A percentile compares a stretch with the other conserved stretches of the same genome.
These are phyloP conservation scores for Sarcodon sp. DNA, from an alignment of 768 basidiomycete genomes.

Conservation along the genomic window DNA sequence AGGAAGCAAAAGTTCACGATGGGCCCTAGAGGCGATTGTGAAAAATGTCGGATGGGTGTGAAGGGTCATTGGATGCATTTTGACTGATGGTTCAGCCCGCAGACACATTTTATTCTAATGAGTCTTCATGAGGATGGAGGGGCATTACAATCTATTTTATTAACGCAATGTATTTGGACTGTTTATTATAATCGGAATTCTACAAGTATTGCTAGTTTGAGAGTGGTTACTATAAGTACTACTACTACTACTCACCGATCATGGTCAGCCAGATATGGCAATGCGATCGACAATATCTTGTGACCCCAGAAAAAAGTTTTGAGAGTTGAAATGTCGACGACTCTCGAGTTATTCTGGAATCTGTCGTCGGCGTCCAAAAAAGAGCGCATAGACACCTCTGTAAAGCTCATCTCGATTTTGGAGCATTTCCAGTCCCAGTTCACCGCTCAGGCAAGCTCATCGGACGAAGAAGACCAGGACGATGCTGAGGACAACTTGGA, in stretches of 20 bases:
- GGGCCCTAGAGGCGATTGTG: slow-evolving; percentile 59
- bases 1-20: slow-evolving; percentile 46
- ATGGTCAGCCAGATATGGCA: too few relatives aligned
- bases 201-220: too few relatives aligned
- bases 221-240: too few relatives aligned
- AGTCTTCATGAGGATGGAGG: too few relatives aligned
- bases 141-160: too few relatives aligned
- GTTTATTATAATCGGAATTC: too few relatives aligned
- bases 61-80: slow-evolving; percentile 69
- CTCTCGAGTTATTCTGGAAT: slow-evolving; percentile 90
- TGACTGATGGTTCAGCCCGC: slow-evolving; percentile 20
- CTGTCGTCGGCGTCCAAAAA: slow-evolving; percentile 73
- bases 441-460: slow-evolving; percentile 28
- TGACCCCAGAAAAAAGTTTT: too few relatives aligned
- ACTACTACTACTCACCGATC: too few relatives aligned
- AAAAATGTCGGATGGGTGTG: slow-evolving; percentile 50
- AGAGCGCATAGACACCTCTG: slow-evolving; percentile 74
- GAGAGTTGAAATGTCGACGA: slow-evolving; percentile 51
- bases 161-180: too few relatives aligned
- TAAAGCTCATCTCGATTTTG: slow-evolving; percentile 68
- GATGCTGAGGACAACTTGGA: slow-evolving; percentile 44
- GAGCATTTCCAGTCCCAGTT: slow-evolving; percentile 76
- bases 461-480: slow-evolving; percentile 28
- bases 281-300: too few relatives aligned
- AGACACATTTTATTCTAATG: too few relatives aligned